Base-by-base conservation (phyloP, 148 eudicot species). In the Mesembryanthemum crystallinum region DNA sequence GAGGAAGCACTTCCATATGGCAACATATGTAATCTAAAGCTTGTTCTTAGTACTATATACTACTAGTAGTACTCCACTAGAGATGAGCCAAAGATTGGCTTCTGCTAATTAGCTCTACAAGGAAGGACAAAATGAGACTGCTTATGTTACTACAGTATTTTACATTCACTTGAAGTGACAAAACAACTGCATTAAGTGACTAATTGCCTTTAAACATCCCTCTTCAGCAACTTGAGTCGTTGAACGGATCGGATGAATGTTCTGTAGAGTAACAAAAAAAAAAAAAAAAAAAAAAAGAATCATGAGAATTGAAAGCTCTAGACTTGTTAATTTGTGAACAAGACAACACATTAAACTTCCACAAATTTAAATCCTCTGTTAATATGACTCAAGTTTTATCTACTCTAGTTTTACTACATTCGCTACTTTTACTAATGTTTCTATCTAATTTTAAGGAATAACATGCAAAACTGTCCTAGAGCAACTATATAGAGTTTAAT, bases 201-300 rank as follows among this genome's bases (percentile, higher is more conserved):
- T 63, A 25, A 57, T 25, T 57, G 39, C 25, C 17, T 21, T 73
- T 67, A 79, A 37, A 43, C 75, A 0, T 72, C 77, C 7, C 76
- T 73, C 74, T 77, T 86, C 20, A 77, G 10, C 78, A 90, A 66
- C 69, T 83, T 86, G 8, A 90, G 76, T 1, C 94, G 89, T 32
- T 76, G 86, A 27, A 88, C 89, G 0, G 87, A 79, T 29, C 65
- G n/a, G 18, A 80, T 47, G 18, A 90, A 90, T n/a, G 79, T 49
- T 64, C 94, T 90, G 87, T 69, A 72, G 45, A 79, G 29, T 15
- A 51, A 47, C 45, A 20, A 74, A 15, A 15, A 73, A 7, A 37
- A 33, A 69, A 32, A 15, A 73, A 7, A 37, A 33, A 69, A 32
- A n/a, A n/a, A n/a, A n/a, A n/a, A n/a, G n/a, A n/a, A n/a, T n/a